Evolutionary conservation across 2,329 filamentous ascomycete species (phyloP), one percentile per base, ranked within the genome.

Genomic region (Cladophialophora carrionii): DNA sequence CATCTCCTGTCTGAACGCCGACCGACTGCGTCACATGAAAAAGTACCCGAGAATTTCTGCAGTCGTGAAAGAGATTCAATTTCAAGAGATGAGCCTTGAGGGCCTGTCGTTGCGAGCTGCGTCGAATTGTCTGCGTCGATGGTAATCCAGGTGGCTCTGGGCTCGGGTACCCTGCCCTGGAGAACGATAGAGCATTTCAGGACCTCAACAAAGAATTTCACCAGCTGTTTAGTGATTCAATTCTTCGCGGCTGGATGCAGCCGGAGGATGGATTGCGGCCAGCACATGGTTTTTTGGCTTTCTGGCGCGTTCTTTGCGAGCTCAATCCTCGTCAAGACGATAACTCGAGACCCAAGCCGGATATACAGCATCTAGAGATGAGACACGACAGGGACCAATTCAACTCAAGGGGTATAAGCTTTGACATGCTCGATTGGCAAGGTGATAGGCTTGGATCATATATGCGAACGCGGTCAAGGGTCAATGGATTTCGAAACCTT

Each of bases 271-370:
- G 8, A 10, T 4, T 12, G 32, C 60, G 60, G 55, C 64, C 64
- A 17, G 55, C 53, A n/a, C 64, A 63, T 34, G 64, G 64, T 17
- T 66, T 66, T 32, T 24, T 66, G 31, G 64, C 29, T 2, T 34
- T 61, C 14, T 62, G 59, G 55, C 49, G 48, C 3, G 55, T 59
- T 9, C 34, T 66, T 6, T 41, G 34, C 12, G 34, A 41, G 34
- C 34, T 41, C 12, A 41, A 41, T 17, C 12, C 14, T 41, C 34
- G 34, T 17, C 14, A 41, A 41, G 34, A 17, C 17, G 41, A 34
- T 12, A 34, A 63, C 24, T 9, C 14, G 31, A 9, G 37, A 10
- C 29, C 20, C 22, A 26, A 51, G 17, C 20, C 48, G 20, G 59
- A 56, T 17, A 63, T 66, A 17, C 60, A 37, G 29, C 55, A 60